Evolutionary conservation across 805 yeast species (phyloP).

Genomic region (Saccharomyces mikatae): DNA sequence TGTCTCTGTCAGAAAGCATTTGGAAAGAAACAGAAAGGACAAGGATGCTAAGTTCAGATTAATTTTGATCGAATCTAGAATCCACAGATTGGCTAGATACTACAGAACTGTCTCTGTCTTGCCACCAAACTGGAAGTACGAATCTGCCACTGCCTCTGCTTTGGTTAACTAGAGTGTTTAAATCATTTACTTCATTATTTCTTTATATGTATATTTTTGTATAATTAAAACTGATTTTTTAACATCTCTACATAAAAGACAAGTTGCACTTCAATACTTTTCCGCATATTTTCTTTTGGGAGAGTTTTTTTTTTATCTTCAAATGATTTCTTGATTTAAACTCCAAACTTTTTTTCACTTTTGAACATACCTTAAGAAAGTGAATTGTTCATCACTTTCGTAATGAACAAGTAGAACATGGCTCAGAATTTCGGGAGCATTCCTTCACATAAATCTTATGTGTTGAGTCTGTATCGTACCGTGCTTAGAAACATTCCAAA

Average conservation of each 20-base stretch:
- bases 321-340: background rate
- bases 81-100: conserved; percentile 99
- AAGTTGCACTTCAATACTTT: conserved; percentile 1
- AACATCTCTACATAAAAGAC: background rate
- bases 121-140: conserved; percentile 99
- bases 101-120: conserved; percentile 98
- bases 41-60: conserved; percentile 99
- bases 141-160: conserved; percentile 99
- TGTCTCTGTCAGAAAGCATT: conserved; percentile 98
- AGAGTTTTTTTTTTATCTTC: background rate
- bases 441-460: conserved; percentile 24
- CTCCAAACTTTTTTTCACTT: background rate
- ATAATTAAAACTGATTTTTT: conserved; percentile 3
- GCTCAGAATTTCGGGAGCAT: conserved; percentile 27
- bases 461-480: conserved; percentile 26
- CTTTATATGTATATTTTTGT: conserved; percentile 8
- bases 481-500: conserved; percentile 22
- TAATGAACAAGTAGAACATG: conserved; percentile 9
- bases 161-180: conserved; percentile 77
- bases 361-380: background rate
- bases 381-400: background rate
- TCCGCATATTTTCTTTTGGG: background rate
- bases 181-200: conserved; percentile 12
- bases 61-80: conserved; percentile 99
- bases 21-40: conserved; percentile 99